phyloP scores from a whole-genome alignment of 208 protist species.

The Vickermania spadyakhi region DNA sequence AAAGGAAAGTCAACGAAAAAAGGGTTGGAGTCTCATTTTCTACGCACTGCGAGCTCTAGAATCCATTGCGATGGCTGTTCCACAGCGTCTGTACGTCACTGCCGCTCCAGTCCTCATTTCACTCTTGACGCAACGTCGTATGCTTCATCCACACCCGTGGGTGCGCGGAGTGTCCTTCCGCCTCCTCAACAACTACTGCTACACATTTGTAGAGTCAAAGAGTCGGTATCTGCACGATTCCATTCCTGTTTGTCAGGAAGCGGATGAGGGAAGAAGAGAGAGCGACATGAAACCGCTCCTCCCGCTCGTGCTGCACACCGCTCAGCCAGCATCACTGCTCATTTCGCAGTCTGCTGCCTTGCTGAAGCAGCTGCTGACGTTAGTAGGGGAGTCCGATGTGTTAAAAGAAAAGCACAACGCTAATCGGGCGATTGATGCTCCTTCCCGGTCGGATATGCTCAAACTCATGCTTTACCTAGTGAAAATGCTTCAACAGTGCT shows the following conservation, averaged over 20 bases:
- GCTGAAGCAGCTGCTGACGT: constrained; percentile 37
- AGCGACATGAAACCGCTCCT: not conserved
- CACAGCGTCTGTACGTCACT: constrained; percentile 35
- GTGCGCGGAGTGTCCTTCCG: constrained; percentile 63
- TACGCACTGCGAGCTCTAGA: constrained; percentile 74
- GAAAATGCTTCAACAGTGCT: constrained; percentile 23
- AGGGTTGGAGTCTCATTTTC: constrained; percentile 70
- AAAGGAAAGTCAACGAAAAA: constrained; percentile 47
- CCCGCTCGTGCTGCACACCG: constrained; percentile 1
- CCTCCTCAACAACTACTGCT: constrained; percentile 65
- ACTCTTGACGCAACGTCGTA: constrained; percentile 24
- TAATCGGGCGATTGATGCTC: constrained; percentile 51
- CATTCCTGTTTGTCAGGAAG: constrained; percentile 5
- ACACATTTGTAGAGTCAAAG: constrained; percentile 51
- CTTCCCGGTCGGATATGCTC: constrained; percentile 52
- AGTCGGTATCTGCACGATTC: constrained; percentile 40
- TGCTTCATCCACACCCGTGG: constrained; percentile 78
- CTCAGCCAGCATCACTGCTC: not conserved
- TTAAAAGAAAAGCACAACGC: constrained; percentile 70
- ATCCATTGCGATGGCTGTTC: constrained; percentile 33
- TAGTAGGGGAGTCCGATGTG: constrained; percentile 64
- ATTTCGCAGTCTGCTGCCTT: not conserved
- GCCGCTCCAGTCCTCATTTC: constrained; percentile 30
- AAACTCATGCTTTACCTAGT: constrained; percentile 60
- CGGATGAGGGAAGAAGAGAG: not conserved